These are phyloP conservation scores for Thelonectria blattea DNA, from an alignment of 2,329 filamentous ascomycete genomes.

Conservation along the genomic window DNA sequence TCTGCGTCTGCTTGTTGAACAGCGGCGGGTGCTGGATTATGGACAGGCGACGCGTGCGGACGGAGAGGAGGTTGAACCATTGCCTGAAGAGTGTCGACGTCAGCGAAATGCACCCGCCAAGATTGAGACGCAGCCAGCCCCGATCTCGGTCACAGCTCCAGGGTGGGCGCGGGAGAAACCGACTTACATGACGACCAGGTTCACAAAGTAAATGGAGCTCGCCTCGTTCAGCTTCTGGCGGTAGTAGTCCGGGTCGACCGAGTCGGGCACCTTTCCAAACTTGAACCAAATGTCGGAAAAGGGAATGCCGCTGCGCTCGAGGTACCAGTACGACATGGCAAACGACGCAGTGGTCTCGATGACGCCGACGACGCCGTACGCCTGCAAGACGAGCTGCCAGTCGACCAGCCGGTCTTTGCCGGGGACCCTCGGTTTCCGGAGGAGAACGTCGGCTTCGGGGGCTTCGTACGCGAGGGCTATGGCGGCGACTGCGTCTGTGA, in stretches of 20 bases:
- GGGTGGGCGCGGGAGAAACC: too few species aligned
- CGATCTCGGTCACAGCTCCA: conserved; percentile 16
- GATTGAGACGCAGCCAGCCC: background rate
- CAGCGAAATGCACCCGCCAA: conserved; percentile 11
- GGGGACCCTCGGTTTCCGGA: conserved; percentile 70
- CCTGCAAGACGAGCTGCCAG: conserved; percentile 73
- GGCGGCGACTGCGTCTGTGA: conserved; percentile 77
- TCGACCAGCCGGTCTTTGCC: conserved; percentile 76
- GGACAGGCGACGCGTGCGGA: conserved; percentile 68
- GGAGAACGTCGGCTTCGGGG: conserved; percentile 76
- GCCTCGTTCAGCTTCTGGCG: conserved; percentile 64
- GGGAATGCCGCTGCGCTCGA: conserved; percentile 65
- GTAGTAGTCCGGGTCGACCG: conserved; percentile 61
- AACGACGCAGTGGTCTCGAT: conserved; percentile 66
- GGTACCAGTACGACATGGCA: conserved; percentile 71
- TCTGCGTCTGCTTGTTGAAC: conserved; percentile 69
- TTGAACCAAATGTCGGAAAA: conserved; percentile 72
- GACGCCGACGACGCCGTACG: conserved; percentile 74
- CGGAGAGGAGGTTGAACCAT: conserved; percentile 76
- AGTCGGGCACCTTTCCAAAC: conserved; percentile 61
- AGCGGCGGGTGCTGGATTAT: conserved; percentile 76
- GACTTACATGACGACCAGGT: conserved; percentile 72
- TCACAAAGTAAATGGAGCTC: conserved; percentile 80
- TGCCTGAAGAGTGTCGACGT: conserved; percentile 49
- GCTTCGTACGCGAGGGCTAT: conserved; percentile 78